Conservation (phyloP, 2,329 filamentous ascomycete genomes). For the Colletotrichum cereale region DNA sequence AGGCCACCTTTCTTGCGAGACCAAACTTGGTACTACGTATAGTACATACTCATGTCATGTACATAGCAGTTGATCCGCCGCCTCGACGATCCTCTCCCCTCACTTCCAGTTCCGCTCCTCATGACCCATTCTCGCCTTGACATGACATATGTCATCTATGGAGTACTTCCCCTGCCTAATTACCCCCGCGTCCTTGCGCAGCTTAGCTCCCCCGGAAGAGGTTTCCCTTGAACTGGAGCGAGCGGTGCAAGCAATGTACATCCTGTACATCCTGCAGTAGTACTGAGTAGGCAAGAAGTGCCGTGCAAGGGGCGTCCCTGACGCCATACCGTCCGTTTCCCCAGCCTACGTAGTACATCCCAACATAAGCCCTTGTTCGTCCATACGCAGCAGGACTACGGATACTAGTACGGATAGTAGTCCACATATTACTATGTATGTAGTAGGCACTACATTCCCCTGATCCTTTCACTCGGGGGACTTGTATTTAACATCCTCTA, state of each 20-base stretch:
- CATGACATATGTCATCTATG: constrained; percentile 8
- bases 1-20: background rate
- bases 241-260: background rate
- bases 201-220: constrained; percentile 11
- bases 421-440: too few relatives aligned
- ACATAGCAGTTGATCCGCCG: background rate
- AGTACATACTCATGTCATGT: too few relatives aligned
- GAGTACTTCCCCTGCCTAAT: constrained; percentile 11
- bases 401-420: too few relatives aligned
- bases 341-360: too few relatives aligned
- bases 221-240: background rate
- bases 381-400: too few relatives aligned
- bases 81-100: background rate
- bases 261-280: too few relatives aligned
- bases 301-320: constrained; percentile 20
- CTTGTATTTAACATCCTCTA: constrained; percentile 23
- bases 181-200: constrained; percentile 16
- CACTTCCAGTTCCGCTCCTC: background rate
- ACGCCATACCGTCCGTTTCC: constrained; percentile 5
- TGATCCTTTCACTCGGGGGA: constrained; percentile 2
- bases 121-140: background rate
- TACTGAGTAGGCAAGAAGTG: constrained; percentile 11
- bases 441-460: too few relatives aligned
- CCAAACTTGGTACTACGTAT: background rate
- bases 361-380: constrained; percentile 26